phyloP scores from a whole-genome alignment of 192 early-diverging fungal genomes.

The Coemansia sp. region DNA sequence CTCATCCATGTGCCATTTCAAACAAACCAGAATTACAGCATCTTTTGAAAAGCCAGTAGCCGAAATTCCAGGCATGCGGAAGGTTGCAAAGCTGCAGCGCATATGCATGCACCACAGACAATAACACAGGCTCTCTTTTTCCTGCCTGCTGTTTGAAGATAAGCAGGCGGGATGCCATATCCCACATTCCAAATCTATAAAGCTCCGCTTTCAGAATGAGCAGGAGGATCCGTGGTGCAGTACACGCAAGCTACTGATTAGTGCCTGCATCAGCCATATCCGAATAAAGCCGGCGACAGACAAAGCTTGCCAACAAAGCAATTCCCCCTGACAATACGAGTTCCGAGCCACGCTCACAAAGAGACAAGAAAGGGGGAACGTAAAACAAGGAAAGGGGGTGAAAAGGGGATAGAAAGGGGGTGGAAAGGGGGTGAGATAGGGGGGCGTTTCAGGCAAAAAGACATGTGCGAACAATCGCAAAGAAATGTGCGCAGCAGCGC shows the following conservation, averaged over 20 bases:
- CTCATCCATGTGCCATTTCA: background rate
- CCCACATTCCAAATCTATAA: background rate
- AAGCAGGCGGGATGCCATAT: background rate
- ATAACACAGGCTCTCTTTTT: constrained; percentile 3
- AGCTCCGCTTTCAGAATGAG: background rate
- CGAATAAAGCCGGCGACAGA: background rate
- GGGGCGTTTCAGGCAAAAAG: constrained; percentile 1
- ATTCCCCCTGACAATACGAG: background rate
- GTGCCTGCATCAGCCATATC: background rate
- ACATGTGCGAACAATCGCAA: background rate
- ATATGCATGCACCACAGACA: constrained; percentile 5
- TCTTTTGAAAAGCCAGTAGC: background rate
- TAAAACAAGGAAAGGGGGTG: background rate
- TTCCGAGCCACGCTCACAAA: constrained; percentile 6
- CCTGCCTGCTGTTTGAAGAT: background rate
- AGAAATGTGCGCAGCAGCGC: constrained; percentile 1
- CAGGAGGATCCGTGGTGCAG: too few species aligned
- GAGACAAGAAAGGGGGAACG: background rate
- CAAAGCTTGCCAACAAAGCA: background rate
- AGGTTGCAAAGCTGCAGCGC: constrained; percentile 9
- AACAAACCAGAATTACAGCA: background rate
- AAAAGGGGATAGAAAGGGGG: background rate
- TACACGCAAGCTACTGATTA: background rate
- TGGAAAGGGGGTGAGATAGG: background rate
- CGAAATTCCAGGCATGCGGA: constrained; percentile 10